Conservation (phyloP, 768 basidiomycete genomes). For the Kwoniella newhampshirensis region DNA sequence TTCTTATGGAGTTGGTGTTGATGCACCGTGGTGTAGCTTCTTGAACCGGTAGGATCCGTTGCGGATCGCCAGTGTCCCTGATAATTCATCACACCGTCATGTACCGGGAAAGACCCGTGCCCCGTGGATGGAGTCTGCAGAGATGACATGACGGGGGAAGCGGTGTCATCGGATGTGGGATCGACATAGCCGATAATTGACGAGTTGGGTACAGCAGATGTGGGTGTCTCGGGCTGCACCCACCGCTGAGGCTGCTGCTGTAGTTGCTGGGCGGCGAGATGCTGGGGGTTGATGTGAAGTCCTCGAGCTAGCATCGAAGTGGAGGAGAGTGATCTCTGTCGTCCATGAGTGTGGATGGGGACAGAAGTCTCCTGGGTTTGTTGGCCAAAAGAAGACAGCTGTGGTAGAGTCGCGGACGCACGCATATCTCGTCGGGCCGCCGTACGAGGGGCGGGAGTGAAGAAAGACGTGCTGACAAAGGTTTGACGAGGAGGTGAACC, state of each 20-base stretch:
- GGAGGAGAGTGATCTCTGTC: slow-evolving; percentile 31
- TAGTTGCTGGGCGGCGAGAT: neutral
- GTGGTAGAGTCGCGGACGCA: neutral
- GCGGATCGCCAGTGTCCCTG: slow-evolving; percentile 21
- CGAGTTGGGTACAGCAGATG: neutral
- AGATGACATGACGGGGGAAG: slow-evolving; percentile 26
- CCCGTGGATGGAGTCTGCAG: slow-evolving; percentile 35
- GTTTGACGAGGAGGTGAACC: slow-evolving; percentile 11
- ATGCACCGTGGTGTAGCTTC: slow-evolving; percentile 13
- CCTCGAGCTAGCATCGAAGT: slow-evolving; percentile 35
- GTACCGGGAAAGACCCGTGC: slow-evolving; percentile 21
- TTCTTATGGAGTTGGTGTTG: slow-evolving; percentile 1
- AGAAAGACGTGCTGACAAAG: slow-evolving; percentile 15
- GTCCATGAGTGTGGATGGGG: slow-evolving; percentile 11
- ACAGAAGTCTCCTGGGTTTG: slow-evolving; percentile 1
- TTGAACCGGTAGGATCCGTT: slow-evolving; percentile 24
- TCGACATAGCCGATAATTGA: neutral
- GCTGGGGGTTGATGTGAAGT: slow-evolving; percentile 20
- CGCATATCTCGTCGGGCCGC: neutral
- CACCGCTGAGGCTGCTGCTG: slow-evolving; percentile 7
- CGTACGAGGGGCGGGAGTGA: slow-evolving; percentile 20
- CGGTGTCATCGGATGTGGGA: slow-evolving; percentile 17
- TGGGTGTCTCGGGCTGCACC: slow-evolving; percentile 12
- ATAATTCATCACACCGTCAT: slow-evolving; percentile 10
- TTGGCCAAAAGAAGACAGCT: neutral